Evolutionary conservation across 441 rosid species (phyloP).

Genomic region (Croton laevigatus): DNA sequence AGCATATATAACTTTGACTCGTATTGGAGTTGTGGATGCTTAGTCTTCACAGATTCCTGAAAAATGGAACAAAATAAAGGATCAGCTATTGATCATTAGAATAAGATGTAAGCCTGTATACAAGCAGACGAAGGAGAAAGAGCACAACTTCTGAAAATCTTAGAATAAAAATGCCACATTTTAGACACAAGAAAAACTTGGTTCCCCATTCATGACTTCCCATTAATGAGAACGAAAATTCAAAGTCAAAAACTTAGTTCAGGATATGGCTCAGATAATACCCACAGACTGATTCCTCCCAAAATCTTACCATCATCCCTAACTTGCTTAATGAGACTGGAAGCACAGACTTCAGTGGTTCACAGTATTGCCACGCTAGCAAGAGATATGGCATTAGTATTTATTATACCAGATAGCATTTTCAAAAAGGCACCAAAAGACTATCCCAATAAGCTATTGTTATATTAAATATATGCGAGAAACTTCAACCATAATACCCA

Average conservation of each 20-base stretch:
- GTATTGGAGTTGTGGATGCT: constrained; percentile 97
- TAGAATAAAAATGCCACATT: background rate
- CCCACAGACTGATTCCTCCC: background rate
- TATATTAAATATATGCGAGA: background rate
- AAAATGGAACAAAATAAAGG: constrained; percentile 16
- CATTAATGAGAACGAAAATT: background rate
- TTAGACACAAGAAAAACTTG: background rate
- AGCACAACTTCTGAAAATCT: background rate
- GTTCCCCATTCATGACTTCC: background rate
- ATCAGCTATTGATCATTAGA: background rate
- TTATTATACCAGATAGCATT: background rate
- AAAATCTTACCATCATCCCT: background rate
- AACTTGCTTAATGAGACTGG: constrained; percentile 1
- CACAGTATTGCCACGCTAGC: background rate
- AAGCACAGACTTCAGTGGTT: background rate
- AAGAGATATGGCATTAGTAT: background rate
- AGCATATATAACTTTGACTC: constrained; percentile 96
- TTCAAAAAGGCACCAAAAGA: background rate
- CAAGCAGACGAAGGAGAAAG: background rate
- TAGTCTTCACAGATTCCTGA: constrained; percentile 91
- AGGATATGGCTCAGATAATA: background rate
- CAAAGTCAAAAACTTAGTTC: background rate
- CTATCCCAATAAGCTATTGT: background rate
- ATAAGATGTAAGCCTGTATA: background rate
- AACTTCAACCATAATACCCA: background rate